Conservation (phyloP, 495 filamentous ascomycete species). For the Penicillium pancosmium region DNA sequence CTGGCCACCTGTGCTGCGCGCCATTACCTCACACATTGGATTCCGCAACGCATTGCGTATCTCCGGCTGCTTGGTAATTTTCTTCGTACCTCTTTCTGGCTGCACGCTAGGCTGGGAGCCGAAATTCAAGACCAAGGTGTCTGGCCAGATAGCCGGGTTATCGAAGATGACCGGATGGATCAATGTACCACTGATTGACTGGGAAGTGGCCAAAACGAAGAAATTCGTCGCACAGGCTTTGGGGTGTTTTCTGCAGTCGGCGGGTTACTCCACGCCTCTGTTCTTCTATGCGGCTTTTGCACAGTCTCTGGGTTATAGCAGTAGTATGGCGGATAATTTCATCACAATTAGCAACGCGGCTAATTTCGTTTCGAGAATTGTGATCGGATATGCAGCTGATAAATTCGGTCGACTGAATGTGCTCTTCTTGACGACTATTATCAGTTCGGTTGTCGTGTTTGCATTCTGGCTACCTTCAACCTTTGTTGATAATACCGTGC, state of each 20-base stretch:
- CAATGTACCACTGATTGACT: constrained; percentile 40
- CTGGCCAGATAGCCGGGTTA: constrained; percentile 27
- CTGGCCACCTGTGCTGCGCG: constrained; percentile 48
- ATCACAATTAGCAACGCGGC: constrained; percentile 58
- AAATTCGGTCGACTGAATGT: constrained; percentile 57
- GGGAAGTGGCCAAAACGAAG: constrained; percentile 38
- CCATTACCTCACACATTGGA: constrained; percentile 52
- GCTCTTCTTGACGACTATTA: constrained; percentile 49
- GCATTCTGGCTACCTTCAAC: constrained; percentile 52
- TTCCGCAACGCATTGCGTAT: constrained; percentile 56
- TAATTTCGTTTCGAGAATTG: constrained; percentile 54
- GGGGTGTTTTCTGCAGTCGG: constrained; percentile 46
- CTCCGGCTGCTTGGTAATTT: constrained; percentile 46
- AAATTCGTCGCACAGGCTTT: constrained; percentile 44
- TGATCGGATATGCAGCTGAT: constrained; percentile 52
- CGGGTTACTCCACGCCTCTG: constrained; percentile 46
- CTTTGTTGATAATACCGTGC: constrained; percentile 25
- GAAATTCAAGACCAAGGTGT: constrained; percentile 39
- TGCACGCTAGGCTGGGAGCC: constrained; percentile 46
- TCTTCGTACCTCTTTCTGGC: constrained; percentile 50
- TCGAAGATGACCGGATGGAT: constrained; percentile 23
- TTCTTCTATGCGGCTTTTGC: constrained; percentile 50
- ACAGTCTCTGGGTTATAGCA: constrained; percentile 42
- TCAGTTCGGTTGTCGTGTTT: constrained; percentile 48
- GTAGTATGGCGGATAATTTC: constrained; percentile 43